Evolutionary conservation across 148 eudicot species (phyloP), one percentile per base, ranked within the genome.

Genomic region (Amaranthus cruentus): DNA sequence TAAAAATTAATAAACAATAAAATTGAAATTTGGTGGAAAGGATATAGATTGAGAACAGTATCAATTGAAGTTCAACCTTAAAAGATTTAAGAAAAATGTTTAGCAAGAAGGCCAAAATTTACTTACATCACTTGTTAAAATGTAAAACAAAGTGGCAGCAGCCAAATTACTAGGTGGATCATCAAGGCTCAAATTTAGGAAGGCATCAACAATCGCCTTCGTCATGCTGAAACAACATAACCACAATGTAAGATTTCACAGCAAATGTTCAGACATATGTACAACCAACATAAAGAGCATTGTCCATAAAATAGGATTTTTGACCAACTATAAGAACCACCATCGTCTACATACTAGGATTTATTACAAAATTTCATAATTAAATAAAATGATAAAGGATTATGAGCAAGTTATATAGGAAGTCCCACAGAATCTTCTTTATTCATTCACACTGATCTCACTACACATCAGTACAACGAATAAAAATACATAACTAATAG

Each of bases 131-230:
- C 76, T 80, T 6, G 93, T 88, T 78, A 93, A 83, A 72, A 89
- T 47, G 74, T 87, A 87, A 78, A 93, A 88, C 72, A 93, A 85
- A 67, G 97, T 87, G 4, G 95, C 89, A 69, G 98, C 98, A 83
- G 95, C 98, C 81, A 91, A 77, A 83, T 91, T 93, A 87, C 97
- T 86, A 2, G 98, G 87, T 61, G 88, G 71, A 76, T 93, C 98
- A 77, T 93, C 95, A 71, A 93, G 88, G 73, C 81, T 87, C 76
- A 93, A 87, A 69, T 83, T 87, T 84, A 84, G 61, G 74, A 93
- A 83, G 71, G 91, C 88, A 83, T 91, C 90, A 76, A 93, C 70
- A 72, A 93, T 88, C 15, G 81, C 84, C 83, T 87, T 89, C 10
- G 95, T 90, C 87, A 87, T 77, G 89, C 98, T 93, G 89, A 78